Evolutionary conservation across 257 asterid species (phyloP), one percentile per base, ranked within the genome.

Genomic region (Sherardia arvensis): DNA sequence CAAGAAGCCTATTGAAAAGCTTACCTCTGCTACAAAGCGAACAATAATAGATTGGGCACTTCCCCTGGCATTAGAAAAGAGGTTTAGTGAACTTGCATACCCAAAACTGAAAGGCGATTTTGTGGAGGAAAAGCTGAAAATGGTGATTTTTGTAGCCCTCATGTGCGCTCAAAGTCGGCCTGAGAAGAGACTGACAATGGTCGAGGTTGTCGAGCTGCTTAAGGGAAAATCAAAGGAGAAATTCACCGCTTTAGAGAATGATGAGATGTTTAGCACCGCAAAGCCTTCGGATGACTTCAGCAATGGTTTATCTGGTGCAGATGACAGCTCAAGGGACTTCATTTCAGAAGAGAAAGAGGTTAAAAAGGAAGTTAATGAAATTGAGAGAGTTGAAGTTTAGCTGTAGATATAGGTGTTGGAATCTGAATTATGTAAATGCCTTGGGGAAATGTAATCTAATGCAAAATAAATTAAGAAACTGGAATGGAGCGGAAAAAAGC

Each of bases 141-240:
- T 91, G 68, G 76, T 91, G 28, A 83, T 86, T 43, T 71, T 88
- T 5, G 73, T 86, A 23, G 91, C 88, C 4, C 78, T 91, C 11
- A 51, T 91, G 32, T 91, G 94, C 53, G 80, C 94, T 4, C 85
- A 84, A 78, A n/a, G n/a, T n/a, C n/a, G n/a, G n/a, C n/a, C n/a
- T n/a, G n/a, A n/a, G n/a, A n/a, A n/a, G n/a, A n/a, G 98, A 74
- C 96, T 94, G 5, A 83, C 84, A 0, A 88, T 88, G 76, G 79
- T 86, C 28, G 91, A 91, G 48, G 95, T 86, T 53, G 77, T 91
- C 23, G 94, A 81, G 29, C 70, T 91, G 53, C 79, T 91, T 59
- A 91, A 77, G 78, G 98, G 96, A 34, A 82, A 81, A 34, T 71
- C 71, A 7, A 81, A 59, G 66, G 96, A 84, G 72, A 91, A 91